These are phyloP conservation scores for Ustilago trichophora DNA, from an alignment of 1,284 basidiomycete genomes.

Conservation along the genomic window DNA sequence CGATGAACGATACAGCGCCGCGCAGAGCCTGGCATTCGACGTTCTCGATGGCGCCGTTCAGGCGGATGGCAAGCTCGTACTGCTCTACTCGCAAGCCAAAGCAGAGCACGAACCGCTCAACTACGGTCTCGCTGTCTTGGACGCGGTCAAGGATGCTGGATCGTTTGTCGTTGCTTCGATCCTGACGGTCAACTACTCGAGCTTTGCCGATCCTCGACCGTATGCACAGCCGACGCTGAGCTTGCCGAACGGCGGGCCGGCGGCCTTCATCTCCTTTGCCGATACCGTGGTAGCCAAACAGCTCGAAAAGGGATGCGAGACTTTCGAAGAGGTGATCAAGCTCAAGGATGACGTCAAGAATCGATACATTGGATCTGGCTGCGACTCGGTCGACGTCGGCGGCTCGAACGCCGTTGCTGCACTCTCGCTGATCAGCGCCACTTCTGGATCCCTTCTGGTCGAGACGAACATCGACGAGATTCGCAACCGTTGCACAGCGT, in stretches of 20 bases:
- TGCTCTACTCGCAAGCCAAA: conserved; percentile 48
- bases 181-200: conserved; percentile 23
- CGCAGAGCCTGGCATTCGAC: conserved; percentile 32
- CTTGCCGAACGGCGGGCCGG: conserved; percentile 56
- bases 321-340: conserved; percentile 65
- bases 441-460: conserved; percentile 55
- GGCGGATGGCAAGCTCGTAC: conserved; percentile 30
- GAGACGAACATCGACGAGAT: conserved; percentile 43
- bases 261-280: conserved; percentile 58
- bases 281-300: conserved; percentile 54
- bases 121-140: conserved; percentile 45
- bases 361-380: conserved; percentile 62
- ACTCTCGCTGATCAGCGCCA: conserved; percentile 60
- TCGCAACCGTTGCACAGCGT: conserved; percentile 27
- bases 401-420: conserved; percentile 27
- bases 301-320: conserved; percentile 26
- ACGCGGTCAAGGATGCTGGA: conserved; percentile 24
- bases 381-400: conserved; percentile 24
- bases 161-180: conserved; percentile 41
- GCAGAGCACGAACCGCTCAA: conserved; percentile 26
- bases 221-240: conserved; percentile 51
- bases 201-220: conserved; percentile 53
- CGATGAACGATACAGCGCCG: conserved; percentile 51
- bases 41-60: conserved; percentile 39
- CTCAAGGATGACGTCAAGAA: conserved; percentile 61